Conservation (phyloP, 176 grass and related monocot species). For the Musa schizocarpa region DNA sequence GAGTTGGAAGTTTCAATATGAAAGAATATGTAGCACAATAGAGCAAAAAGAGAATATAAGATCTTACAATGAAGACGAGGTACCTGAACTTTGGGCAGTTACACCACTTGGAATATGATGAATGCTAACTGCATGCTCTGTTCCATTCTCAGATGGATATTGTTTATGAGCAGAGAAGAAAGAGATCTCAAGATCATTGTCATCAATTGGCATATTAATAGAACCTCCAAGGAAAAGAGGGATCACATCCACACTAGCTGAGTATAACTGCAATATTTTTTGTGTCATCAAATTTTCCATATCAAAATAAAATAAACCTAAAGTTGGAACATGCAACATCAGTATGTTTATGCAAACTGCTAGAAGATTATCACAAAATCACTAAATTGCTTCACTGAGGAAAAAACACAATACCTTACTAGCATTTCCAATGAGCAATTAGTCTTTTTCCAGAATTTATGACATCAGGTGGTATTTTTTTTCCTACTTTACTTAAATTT, state of each 20-base stretch:
- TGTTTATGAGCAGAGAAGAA: conserved; percentile 23
- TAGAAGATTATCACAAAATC: not conserved
- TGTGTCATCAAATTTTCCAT: conserved; percentile 29
- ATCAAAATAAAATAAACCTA: conserved; percentile 3
- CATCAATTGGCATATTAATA: conserved; percentile 43
- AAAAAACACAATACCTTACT: not conserved
- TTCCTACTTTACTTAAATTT: not conserved
- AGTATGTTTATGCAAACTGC: too few relatives aligned
- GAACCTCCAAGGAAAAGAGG: conserved; percentile 71
- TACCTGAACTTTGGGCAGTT: conserved; percentile 86
- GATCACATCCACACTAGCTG: conserved; percentile 67
- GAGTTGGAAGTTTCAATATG: too few relatives aligned
- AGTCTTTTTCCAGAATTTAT: not conserved
- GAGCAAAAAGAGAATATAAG: not conserved
- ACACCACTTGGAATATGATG: conserved; percentile 56
- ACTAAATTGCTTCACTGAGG: not conserved
- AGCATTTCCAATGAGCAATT: not conserved
- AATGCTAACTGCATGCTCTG: conserved; percentile 27
- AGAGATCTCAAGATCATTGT: conserved; percentile 53
- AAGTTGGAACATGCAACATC: not conserved
- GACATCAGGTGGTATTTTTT: not conserved
- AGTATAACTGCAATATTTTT: conserved; percentile 57
- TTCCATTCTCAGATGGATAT: conserved; percentile 17
- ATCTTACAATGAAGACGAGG: not conserved
- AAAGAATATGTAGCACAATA: not conserved